Base-by-base conservation (phyloP, 495 filamentous ascomycete genomes). In the Friedmanniomyces simplex region DNA sequence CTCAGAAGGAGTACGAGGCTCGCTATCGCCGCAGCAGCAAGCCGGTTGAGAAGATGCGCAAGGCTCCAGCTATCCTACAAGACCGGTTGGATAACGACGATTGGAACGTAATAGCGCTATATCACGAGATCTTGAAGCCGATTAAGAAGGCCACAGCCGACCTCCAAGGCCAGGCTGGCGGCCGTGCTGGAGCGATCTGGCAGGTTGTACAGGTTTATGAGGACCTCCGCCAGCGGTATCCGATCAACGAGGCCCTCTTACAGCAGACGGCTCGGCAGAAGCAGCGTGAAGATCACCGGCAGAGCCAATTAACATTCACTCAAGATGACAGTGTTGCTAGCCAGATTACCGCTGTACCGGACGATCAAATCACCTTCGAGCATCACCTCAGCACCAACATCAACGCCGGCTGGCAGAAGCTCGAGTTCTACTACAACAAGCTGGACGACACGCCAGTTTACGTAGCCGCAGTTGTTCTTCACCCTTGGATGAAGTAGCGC, bases 151-250 rank as follows among this genome's bases (percentile, higher is more conserved):
- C 32, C 5, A 60, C 58, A 34, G 58, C 14, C 6, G 13, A 22
- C 26, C 58, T 60, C n/a, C 20, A 60, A 56, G 58, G 58, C 39
- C 16, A 59, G 5, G 36, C 42, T 56, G 50, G 50, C 26, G 41
- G 37, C 24, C 39, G 57, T 20, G 46, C 41, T 42, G 42, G 46
- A 14, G 24, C 24, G 16, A 57, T 56, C 25, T 56, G 30, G 54
- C 26, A 49, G 20, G 54, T 56, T 12, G 8, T 48, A 21, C 54
- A 18, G n/a, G 13, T 22, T 14, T 56, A 30, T 36, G 45, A 56
- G 43, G 21, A 36, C n/a, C 54, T 47, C 20, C 41, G 41, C n/a
- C 14, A 49, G 22, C 54, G 24, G 24, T 56, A 49, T 49, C 54
- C 20, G 20, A 12, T 32, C 28, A 47, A 28, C 37, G 52, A 54